Evolutionary conservation across 768 basidiomycete genomes (phyloP).

Genomic region (Kwoniella newhampshirensis): DNA sequence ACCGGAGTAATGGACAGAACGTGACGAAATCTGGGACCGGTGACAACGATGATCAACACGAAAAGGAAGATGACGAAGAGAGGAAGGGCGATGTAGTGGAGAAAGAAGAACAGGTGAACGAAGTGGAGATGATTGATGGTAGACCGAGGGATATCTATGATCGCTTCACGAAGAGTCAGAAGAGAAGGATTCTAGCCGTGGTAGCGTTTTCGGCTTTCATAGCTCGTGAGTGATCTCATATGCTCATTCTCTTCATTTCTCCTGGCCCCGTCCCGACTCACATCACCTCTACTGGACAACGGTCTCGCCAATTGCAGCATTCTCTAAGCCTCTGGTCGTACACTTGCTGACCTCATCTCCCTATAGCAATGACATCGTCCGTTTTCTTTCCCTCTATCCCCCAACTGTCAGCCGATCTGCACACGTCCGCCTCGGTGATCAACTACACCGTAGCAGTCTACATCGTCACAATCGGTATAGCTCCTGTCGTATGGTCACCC

Average conservation of each 20-base stretch:
- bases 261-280: neutral
- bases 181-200: constrained; percentile 61
- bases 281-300: neutral
- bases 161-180: constrained; percentile 61
- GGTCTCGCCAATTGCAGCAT: too few relatives aligned
- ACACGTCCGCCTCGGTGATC: constrained; percentile 62
- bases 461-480: constrained; percentile 57
- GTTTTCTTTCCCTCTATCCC: constrained; percentile 75
- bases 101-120: neutral
- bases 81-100: neutral
- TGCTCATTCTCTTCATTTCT: neutral
- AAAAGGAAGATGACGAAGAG: neutral
- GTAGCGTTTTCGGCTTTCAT: constrained; percentile 66
- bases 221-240: constrained; percentile 58
- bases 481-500: constrained; percentile 61
- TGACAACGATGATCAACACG: neutral
- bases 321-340: neutral
- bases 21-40: neutral
- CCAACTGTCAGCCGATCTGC: constrained; percentile 66
- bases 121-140: constrained; percentile 30
- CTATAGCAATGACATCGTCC: constrained; percentile 65
- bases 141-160: constrained; percentile 57
- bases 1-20: too few relatives aligned
- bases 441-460: constrained; percentile 64
- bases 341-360: constrained; percentile 3